Base-by-base conservation (phyloP, 2,329 filamentous ascomycete genomes). In the Botrytis byssoidea region DNA sequence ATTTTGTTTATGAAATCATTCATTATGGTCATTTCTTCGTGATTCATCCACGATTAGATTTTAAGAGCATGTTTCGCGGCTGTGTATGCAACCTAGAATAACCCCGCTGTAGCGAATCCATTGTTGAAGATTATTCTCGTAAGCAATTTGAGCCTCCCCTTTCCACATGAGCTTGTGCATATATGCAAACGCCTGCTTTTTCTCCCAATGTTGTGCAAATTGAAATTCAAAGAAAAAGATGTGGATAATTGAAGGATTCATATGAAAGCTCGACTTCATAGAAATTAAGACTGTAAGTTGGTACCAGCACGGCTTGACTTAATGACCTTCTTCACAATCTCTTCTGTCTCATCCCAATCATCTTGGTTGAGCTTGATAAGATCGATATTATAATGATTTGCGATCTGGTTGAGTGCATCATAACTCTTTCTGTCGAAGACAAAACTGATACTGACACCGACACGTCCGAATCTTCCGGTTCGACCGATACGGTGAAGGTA, bases 401-500 rank as follows among this genome's bases (percentile, higher is more conserved):
- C 91, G 80, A 98, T 99, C n/a, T 88, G 84, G 78, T 90, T 89
- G 66, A 99, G 88, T 78, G 93, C 92, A 63, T 89, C 83, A 87
- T 91, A 98, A 82, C 94, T 96, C 78, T 88, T 89, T 81, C 91
- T 90, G 83, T 97, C 94, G 78, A 94, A 93, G 71, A 99, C 93
- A 79, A 99, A 98, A 77, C 92, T 97, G 81, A 99, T 95, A 74
- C 93, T 95, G 78, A 98, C 96, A 80, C 96, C 96, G 48, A 98
- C 94, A 82, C 95, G 95, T 73, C 96, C 96, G 79, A 99, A 99
- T 77, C 96, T 93, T 76, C 96, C 96, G 22, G 96, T 99, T 81
- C 96, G 94, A 75, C 96, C 96, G 79, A 99, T 99, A 81, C 96
- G 93, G 87, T 99, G 96, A 67, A 99, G 91, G 81, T 99, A 99